Base-by-base conservation (phyloP, 768 basidiomycete species). In the Lepiota brunneoincarnata region DNA sequence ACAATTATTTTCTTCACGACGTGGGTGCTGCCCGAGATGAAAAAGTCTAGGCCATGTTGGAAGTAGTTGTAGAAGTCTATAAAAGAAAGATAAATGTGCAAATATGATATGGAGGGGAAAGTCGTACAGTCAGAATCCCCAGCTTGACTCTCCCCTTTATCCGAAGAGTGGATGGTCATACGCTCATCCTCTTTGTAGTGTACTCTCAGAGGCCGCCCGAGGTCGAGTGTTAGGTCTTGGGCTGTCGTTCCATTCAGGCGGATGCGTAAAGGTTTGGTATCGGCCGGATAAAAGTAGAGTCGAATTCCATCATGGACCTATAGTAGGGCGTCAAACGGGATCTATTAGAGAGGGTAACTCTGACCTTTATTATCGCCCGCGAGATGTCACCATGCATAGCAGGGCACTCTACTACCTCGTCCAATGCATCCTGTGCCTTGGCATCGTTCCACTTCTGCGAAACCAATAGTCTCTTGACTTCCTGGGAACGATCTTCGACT, bases 51-150 rank as follows among this genome's bases (percentile, higher is more conserved):
- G 1, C 93, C 93, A 62, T 93, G 84, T 60, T 93, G 89, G 60
- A 95, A 93, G 64, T 97, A 97, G 63, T 95, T 96, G 69, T 90
- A 93, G 66, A 93, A 93, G 68, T 93, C 91, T 92, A 56, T 2
- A 37, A 46, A 43, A n/a, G 36, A 53, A 47, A 55, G 42, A 54
- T 35, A 53, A 18, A 50, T 37, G 23, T 37, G 2, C 15, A 18
- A 40, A 14, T 18, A 37, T 44, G 18, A 20, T 7, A 23, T 17
- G 38, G 39, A 10, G 39, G 18, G 5, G 41, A 50, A 2, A 36
- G 7, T 79, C 83, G 80, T 58, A 81, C 76, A 60, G 75, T 81
- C 80, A 48, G 75, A 72, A 49, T 75, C 76, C 21, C 72, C 74
- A n/a, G 82, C 79, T 12, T 70, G 63, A 15, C 70, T 62, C 1